A percentile compares a stretch with the other conserved stretches of the same genome.
These are phyloP conservation scores for Cornus controversa DNA, from an alignment of 148 eudicot genomes.

Conservation along the genomic window DNA sequence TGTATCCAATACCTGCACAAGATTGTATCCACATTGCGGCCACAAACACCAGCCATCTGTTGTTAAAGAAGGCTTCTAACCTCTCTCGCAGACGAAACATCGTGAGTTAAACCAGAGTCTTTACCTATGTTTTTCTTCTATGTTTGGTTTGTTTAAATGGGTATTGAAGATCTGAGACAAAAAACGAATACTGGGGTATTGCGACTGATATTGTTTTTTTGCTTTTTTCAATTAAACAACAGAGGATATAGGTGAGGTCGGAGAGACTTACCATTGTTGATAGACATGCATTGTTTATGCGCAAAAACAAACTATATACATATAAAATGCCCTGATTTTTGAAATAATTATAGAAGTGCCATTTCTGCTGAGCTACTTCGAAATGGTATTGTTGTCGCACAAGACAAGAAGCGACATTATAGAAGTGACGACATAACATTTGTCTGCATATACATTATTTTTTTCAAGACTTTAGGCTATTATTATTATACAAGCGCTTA, in stretches of 20 bases:
- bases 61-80: conserved; percentile 46
- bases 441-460: no score
- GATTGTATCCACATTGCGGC: conserved; percentile 98
- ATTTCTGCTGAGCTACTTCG: not conserved
- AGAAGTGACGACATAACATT: not conserved
- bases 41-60: conserved; percentile 87
- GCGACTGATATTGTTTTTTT: not conserved
- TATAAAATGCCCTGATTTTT: not conserved
- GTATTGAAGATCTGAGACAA: not conserved
- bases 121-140: not conserved
- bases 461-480: no score
- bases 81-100: conserved; percentile 45
- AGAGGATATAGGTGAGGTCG: not conserved
- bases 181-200: not conserved
- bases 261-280: not conserved
- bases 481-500: no score
- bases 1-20: conserved; percentile 87
- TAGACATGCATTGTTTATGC: not conserved
- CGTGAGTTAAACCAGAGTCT: not conserved
- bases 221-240: not conserved
- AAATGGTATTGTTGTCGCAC: no score
- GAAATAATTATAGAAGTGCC: not conserved
- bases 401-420: not conserved
- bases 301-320: not conserved
- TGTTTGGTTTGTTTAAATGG: not conserved